phyloP scores from a whole-genome alignment of 2,329 filamentous ascomycete genomes.

The Aspergillus neoniger region DNA sequence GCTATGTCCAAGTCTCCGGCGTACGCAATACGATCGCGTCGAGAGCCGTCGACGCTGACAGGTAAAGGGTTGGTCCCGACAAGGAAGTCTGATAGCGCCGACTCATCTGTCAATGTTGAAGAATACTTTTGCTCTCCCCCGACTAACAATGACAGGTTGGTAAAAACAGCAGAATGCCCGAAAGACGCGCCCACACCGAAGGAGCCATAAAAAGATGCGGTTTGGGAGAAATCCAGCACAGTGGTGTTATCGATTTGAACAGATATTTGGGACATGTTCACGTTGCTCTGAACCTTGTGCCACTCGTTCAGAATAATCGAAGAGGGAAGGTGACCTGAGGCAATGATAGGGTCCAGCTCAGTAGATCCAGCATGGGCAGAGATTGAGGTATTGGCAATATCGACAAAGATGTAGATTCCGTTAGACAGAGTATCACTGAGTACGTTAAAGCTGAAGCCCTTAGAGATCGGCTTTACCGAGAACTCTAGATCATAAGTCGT shows the following conservation, averaged over 20 bases:
- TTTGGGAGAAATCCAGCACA: constrained; percentile 31
- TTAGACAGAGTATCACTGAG: constrained; percentile 33
- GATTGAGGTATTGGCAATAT: constrained; percentile 20
- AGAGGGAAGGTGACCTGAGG: constrained; percentile 4
- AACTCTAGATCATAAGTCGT: constrained; percentile 14
- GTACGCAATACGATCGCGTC: constrained; percentile 21
- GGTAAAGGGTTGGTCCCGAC: constrained; percentile 37
- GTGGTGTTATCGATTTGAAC: constrained; percentile 7
- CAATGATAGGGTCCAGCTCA: constrained; percentile 6
- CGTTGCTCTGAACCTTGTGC: constrained; percentile 12
- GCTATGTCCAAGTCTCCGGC: constrained; percentile 19
- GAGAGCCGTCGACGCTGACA: constrained; percentile 40
- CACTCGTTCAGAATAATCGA: constrained; percentile 9
- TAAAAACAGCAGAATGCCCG: constrained; percentile 26
- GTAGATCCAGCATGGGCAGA: constrained; percentile 18
- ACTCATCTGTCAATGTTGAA: constrained; percentile 28
- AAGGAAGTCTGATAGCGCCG: constrained; percentile 36
- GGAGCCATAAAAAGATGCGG: constrained; percentile 30
- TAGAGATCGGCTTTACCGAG: constrained; percentile 26
- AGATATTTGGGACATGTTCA: constrained; percentile 10
- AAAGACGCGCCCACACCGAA: constrained; percentile 37
- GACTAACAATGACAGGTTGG: constrained; percentile 13
- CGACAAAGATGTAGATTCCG: constrained; percentile 33
- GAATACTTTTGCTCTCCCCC: constrained; percentile 25
- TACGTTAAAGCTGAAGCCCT: constrained; percentile 34